These are phyloP conservation scores for Jamesozyma spencerorum DNA, from an alignment of 805 yeast genomes.

Conservation along the genomic window DNA sequence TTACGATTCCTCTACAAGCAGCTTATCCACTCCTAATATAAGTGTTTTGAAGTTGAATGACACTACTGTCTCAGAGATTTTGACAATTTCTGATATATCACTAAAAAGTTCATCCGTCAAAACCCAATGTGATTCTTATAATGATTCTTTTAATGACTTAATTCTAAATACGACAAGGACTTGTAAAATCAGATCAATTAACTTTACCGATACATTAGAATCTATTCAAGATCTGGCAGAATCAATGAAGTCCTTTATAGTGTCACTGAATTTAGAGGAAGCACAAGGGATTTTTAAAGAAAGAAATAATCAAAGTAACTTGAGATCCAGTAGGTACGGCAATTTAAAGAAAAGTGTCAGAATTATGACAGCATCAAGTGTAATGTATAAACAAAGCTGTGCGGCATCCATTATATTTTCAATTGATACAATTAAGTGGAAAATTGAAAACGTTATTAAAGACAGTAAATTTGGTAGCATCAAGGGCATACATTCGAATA, in stretches of 20 bases:
- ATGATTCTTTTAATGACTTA: neutral
- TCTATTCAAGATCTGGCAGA: neutral
- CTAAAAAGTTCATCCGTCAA: neutral
- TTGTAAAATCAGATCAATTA: neutral
- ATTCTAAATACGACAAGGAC: neutral
- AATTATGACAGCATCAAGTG: conserved; percentile 20
- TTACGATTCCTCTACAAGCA: neutral
- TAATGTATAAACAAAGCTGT: conserved; percentile 15
- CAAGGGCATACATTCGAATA: conserved; percentile 4
- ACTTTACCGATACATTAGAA: neutral
- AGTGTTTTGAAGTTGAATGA: conserved; percentile 1
- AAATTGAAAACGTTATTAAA: conserved; percentile 8
- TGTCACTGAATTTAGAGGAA: neutral
- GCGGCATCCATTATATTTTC: conserved; percentile 12
- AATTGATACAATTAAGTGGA: conserved; percentile 9
- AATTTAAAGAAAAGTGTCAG: conserved; percentile 22
- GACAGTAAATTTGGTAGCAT: conserved; percentile 15
- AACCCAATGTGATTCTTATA: neutral
- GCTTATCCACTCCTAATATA: neutral
- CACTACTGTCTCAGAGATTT: neutral
- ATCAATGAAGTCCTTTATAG: neutral
- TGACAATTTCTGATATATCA: neutral
- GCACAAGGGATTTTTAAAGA: neutral
- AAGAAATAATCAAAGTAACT: no score
- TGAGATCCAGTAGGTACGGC: neutral